phyloP scores from a whole-genome alignment of 2,329 filamentous ascomycete genomes.

The Fusarium verticillioides region DNA sequence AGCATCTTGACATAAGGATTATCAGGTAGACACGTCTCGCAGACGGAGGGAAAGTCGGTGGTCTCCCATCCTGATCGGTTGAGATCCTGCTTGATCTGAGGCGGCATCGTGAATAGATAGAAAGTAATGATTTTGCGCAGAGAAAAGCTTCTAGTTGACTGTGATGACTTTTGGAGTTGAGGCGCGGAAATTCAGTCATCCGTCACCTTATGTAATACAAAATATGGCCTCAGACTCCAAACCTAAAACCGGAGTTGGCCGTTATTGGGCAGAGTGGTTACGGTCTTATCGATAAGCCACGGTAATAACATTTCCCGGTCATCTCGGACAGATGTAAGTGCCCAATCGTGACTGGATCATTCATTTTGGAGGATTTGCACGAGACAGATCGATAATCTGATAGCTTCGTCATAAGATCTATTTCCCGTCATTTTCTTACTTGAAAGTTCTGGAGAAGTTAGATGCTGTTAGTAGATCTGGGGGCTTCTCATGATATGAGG shows the following conservation, averaged over 20 bases:
- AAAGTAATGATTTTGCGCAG: conserved; percentile 33
- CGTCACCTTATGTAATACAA: conserved; percentile 44
- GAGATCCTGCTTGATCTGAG: conserved; percentile 95
- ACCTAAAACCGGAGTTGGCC: conserved; percentile 22
- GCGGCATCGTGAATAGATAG: conserved; percentile 68
- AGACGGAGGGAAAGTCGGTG: conserved; percentile 88
- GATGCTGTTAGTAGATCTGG: background rate
- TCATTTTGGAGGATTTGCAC: background rate
- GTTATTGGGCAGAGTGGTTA: conserved; percentile 22
- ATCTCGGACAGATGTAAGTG: background rate
- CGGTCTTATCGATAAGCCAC: conserved; percentile 44
- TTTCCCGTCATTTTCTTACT: background rate
- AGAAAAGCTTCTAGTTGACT: conserved; percentile 24
- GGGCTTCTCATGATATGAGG: background rate
- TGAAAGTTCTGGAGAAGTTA: background rate
- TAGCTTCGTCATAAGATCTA: background rate
- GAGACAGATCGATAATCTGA: background rate
- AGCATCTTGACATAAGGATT: conserved; percentile 99
- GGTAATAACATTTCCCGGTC: background rate
- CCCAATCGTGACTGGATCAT: background rate
- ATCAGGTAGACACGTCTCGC: conserved; percentile 92
- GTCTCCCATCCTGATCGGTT: conserved; percentile 97
- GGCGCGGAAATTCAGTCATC: conserved; percentile 42
- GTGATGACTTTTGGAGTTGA: conserved; percentile 42
- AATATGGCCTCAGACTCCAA: conserved; percentile 16